Evolutionary conservation across 306 rosid genomes (phyloP).

Genomic region (Fagus crenata): DNA sequence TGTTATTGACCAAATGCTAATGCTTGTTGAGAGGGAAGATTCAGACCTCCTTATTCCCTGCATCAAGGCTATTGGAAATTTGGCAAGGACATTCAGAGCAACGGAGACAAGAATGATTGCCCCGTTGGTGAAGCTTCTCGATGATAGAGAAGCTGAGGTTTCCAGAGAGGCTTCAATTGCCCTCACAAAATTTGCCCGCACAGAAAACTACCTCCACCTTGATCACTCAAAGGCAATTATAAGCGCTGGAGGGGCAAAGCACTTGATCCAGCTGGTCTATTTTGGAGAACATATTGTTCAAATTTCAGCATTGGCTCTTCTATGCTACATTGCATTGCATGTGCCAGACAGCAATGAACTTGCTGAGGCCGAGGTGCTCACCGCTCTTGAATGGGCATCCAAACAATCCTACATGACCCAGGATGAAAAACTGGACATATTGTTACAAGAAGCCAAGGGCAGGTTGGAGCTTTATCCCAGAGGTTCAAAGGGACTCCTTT

Average conservation of each 20-base stretch:
- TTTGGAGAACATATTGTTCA: conserved; percentile 79
- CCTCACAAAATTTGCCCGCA: conserved; percentile 71
- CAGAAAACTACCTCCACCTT: conserved; percentile 72
- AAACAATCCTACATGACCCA: conserved; percentile 69
- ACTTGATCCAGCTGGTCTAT: conserved; percentile 83
- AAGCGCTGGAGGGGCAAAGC: conserved; percentile 70
- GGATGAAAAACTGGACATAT: conserved; percentile 44
- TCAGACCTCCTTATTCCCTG: conserved; percentile 75
- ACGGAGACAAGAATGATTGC: conserved; percentile 77
- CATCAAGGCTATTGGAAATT: conserved; percentile 67
- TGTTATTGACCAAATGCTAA: conserved; percentile 74
- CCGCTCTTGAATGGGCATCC: conserved; percentile 85
- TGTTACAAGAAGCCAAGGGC: conserved; percentile 72
- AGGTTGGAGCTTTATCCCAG: conserved; percentile 90
- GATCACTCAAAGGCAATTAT: conserved; percentile 85
- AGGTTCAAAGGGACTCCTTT: conserved; percentile 71
- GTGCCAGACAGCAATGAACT: conserved; percentile 91
- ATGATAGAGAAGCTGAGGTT: conserved; percentile 74
- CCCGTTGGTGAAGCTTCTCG: conserved; percentile 80
- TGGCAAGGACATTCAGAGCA: conserved; percentile 87
- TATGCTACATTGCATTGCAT: conserved; percentile 78
- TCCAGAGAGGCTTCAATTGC: conserved; percentile 64
- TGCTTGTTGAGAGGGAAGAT: conserved; percentile 67
- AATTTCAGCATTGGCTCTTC: conserved; percentile 58
- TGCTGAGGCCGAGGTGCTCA: conserved; percentile 68